Percentiles rank a stretch among this genome's conserved stretches.
phyloP scores from a whole-genome alignment of 169 alveolate genomes.

The Miamiensis avidus region DNA sequence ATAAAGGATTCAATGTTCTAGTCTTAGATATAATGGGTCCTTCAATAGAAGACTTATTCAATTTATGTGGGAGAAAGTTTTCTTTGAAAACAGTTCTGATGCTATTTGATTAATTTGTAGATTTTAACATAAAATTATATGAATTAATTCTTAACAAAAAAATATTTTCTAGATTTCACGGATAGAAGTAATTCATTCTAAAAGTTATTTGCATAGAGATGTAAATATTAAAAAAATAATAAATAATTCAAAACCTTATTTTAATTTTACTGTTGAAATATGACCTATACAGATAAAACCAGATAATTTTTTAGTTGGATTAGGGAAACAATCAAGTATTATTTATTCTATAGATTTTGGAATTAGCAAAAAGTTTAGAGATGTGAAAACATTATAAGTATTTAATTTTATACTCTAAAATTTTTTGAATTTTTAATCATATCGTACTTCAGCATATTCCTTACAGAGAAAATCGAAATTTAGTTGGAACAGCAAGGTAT shows the following conservation, averaged over 20 bases:
- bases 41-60: conserved; percentile 47
- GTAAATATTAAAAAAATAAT: not conserved
- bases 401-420: too few species aligned
- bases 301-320: not conserved
- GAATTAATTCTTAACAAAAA: not conserved
- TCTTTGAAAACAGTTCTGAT: conserved; percentile 44
- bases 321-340: not conserved
- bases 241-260: too few species aligned
- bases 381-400: not conserved
- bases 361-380: not conserved
- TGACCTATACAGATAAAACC: not conserved
- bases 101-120: conserved; percentile 55
- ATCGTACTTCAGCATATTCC: too few species aligned
- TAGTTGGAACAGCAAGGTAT: too few species aligned
- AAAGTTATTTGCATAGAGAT: not conserved
- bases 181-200: not conserved
- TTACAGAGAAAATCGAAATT: too few species aligned
- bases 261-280: too few species aligned
- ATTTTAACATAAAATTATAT: not conserved
- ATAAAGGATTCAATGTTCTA: conserved; percentile 37
- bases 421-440: too few species aligned
- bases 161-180: not conserved
- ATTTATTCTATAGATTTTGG: not conserved
- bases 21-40: conserved; percentile 66
- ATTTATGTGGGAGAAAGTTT: conserved; percentile 38